Evolutionary conservation across 306 rosid genomes (phyloP).

Genomic region (Pyrus bretschneideri): DNA sequence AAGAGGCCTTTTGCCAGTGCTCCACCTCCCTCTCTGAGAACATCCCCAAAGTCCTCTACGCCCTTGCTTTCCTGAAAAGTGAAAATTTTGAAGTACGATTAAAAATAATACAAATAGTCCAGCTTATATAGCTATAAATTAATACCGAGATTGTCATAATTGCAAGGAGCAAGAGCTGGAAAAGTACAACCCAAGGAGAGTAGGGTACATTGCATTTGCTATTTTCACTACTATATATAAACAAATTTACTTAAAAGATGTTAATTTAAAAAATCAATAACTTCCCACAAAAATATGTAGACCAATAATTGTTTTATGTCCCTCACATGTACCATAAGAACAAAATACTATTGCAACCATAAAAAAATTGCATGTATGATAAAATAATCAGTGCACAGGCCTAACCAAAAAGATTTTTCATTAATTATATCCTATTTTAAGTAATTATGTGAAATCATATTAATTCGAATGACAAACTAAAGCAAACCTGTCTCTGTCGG

Average conservation of each 20-base stretch:
- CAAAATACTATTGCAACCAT: not conserved
- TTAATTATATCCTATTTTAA: not conserved
- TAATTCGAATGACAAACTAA: not conserved
- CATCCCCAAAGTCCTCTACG: constrained; percentile 88
- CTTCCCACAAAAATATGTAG: not conserved
- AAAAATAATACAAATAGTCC: not conserved
- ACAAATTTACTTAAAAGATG: not conserved
- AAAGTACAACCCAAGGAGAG: not conserved
- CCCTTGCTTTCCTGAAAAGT: constrained; percentile 83
- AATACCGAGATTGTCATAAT: not conserved
- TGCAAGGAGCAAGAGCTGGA: not conserved
- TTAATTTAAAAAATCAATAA: not conserved
- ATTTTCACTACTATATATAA: not conserved
- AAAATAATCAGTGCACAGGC: not conserved
- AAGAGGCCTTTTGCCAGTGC: constrained; percentile 96
- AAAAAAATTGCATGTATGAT: not conserved
- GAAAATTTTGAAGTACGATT: not conserved
- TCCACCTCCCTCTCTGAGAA: constrained; percentile 96
- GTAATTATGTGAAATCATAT: not conserved
- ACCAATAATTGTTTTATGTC: not conserved
- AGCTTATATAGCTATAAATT: not conserved
- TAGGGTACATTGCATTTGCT: not conserved
- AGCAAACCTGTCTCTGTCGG: constrained; percentile 83
- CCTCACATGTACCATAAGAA: not conserved
- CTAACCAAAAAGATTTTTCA: not conserved